These are phyloP conservation scores for Aquilaria sinensis DNA, from an alignment of 345 rosid genomes.

Conservation along the genomic window DNA sequence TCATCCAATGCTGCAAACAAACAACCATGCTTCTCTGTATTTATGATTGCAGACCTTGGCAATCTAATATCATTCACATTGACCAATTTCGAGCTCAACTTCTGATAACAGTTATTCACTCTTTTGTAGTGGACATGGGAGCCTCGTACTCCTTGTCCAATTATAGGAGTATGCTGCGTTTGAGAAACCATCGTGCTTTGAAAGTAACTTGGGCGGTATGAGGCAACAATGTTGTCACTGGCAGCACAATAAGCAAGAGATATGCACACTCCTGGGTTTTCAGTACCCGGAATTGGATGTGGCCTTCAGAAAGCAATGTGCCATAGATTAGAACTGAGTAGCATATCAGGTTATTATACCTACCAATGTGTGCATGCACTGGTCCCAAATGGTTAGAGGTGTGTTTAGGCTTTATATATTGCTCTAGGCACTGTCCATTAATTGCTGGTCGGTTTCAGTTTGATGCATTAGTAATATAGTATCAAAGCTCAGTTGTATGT, in stretches of 20 bases:
- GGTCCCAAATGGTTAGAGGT: too few species aligned
- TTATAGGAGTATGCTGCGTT: conserved; percentile 26
- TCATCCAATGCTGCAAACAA: conserved; percentile 70
- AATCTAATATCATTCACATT: conserved; percentile 58
- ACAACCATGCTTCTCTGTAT: conserved; percentile 27
- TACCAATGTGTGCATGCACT: too few species aligned
- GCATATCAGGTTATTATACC: too few species aligned
- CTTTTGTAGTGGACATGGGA: conserved; percentile 57
- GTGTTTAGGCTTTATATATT: too few species aligned
- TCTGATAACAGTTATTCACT: conserved; percentile 30
- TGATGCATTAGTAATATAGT: too few species aligned
- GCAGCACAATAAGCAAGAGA: conserved; percentile 57
- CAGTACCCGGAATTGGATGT: conserved; percentile 43
- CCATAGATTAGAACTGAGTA: too few species aligned
- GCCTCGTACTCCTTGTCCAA: conserved; percentile 44
- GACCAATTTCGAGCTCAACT: conserved; percentile 35
- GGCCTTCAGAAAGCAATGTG: conserved; percentile 38
- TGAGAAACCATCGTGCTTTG: conserved; percentile 41
- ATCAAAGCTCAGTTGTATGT: too few species aligned
- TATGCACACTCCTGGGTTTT: conserved; percentile 69
- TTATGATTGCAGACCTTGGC: conserved; percentile 58
- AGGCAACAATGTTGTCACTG: conserved; percentile 55
- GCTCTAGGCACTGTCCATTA: too few species aligned
- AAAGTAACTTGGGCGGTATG: conserved; percentile 64
- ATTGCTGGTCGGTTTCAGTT: too few species aligned